Percentiles rank a stretch among this genome's conserved stretches.
Evolutionary conservation across 768 basidiomycete species (phyloP).

Genomic region (Hericium alpestre): DNA sequence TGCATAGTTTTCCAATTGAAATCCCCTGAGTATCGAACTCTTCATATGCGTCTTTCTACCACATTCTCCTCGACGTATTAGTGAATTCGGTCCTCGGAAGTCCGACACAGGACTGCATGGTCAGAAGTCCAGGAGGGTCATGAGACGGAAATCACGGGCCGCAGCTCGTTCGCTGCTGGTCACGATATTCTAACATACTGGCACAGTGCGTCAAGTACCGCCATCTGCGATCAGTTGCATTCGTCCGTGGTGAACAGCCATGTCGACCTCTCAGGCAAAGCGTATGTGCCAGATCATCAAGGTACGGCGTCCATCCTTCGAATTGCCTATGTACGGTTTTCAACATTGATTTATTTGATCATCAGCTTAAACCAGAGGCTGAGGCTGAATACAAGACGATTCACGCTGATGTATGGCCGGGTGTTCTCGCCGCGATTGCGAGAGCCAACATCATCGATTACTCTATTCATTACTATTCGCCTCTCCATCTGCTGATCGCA

Average conservation of each 20-base stretch:
- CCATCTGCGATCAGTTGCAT: no score
- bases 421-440: slow-evolving; percentile 52
- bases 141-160: no score
- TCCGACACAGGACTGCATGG: no score
- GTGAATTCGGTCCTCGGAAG: no score
- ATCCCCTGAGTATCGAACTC: no score
- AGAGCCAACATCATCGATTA: slow-evolving; percentile 63
- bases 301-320: slow-evolving; percentile 23
- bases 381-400: slow-evolving; percentile 44
- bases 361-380: slow-evolving; percentile 45
- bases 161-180: no score
- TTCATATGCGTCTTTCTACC: no score
- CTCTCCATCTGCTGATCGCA: slow-evolving; percentile 60
- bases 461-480: slow-evolving; percentile 61
- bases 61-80: no score
- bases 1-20: no score
- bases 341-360: background rate
- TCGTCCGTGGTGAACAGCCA: slow-evolving; percentile 1
- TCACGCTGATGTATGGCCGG: slow-evolving; percentile 59
- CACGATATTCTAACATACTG: no score
- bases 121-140: no score
- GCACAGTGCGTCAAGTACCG: no score
- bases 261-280: slow-evolving; percentile 26
- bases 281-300: slow-evolving; percentile 68
- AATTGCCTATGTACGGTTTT: background rate